A percentile compares a stretch with the other conserved stretches of the same genome.
Conservation (phyloP, 768 basidiomycete genomes). For the Trametes cingulata region DNA sequence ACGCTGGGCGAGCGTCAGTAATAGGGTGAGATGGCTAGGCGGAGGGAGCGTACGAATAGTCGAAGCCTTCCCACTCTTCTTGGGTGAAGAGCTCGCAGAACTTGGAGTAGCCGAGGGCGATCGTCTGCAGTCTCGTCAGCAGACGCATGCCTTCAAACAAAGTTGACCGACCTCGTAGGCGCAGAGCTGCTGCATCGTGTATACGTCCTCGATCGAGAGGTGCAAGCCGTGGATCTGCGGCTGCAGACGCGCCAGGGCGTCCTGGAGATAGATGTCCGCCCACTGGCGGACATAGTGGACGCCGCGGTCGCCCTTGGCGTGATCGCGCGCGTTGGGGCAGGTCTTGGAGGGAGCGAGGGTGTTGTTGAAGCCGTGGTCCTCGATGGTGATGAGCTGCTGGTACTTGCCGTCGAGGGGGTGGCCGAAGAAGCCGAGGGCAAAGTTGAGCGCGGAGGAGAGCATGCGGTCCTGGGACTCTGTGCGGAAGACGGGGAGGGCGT, state of each 20-base stretch:
- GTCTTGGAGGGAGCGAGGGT: slow-evolving; percentile 86
- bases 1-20: slow-evolving; percentile 40
- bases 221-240: slow-evolving; percentile 59
- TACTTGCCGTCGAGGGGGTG: slow-evolving; percentile 46
- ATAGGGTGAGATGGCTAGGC: neutral
- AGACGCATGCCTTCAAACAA: neutral
- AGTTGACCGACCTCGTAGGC: slow-evolving; percentile 67
- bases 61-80: slow-evolving; percentile 92
- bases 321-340: slow-evolving; percentile 64
- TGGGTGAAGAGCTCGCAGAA: slow-evolving; percentile 91
- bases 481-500: slow-evolving; percentile 50
- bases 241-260: slow-evolving; percentile 62
- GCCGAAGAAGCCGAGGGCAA: slow-evolving; percentile 55
- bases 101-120: slow-evolving; percentile 88
- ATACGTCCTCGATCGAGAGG: slow-evolving; percentile 67
- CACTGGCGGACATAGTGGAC: slow-evolving; percentile 60
- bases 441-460: slow-evolving; percentile 53
- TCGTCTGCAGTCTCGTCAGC: slow-evolving; percentile 55
- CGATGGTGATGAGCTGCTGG: slow-evolving; percentile 45
- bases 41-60: slow-evolving; percentile 62
- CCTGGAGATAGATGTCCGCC: slow-evolving; percentile 69
- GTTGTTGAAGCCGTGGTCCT: slow-evolving; percentile 47
- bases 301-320: slow-evolving; percentile 56
- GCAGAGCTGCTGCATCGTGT: slow-evolving; percentile 79
- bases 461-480: slow-evolving; percentile 56